phyloP scores from a whole-genome alignment of 2,329 filamentous ascomycete genomes.

The Cadophora sp. region DNA sequence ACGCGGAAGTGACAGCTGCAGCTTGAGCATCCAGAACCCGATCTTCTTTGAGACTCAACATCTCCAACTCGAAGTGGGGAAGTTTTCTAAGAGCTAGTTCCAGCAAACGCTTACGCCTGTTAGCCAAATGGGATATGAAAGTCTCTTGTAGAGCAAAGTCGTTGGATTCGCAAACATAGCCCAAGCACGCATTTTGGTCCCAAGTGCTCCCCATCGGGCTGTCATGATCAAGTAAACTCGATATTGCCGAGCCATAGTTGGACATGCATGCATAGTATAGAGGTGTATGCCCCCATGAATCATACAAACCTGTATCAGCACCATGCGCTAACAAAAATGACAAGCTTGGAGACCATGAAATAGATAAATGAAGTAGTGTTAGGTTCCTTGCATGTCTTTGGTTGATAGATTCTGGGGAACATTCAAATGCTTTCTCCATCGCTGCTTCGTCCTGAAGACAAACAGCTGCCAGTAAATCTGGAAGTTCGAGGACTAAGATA shows the following conservation, averaged over 20 bases:
- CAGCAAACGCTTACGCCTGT: background rate
- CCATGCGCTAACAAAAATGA: background rate
- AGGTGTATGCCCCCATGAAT: background rate
- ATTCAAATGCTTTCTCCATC: background rate
- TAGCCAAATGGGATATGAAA: background rate
- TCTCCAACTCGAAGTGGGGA: background rate
- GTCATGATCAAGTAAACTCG: conserved; percentile 2
- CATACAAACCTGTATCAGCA: background rate
- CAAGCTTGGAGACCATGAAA: background rate
- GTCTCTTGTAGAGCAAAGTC: background rate
- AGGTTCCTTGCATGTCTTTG: background rate
- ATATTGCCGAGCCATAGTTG: background rate
- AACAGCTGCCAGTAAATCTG: background rate
- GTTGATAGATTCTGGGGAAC: background rate
- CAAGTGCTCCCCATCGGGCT: background rate
- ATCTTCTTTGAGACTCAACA: background rate
- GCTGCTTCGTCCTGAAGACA: background rate
- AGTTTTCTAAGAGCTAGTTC: background rate
- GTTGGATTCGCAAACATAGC: background rate
- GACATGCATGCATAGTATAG: background rate
- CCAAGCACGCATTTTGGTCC: background rate
- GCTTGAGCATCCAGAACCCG: background rate
- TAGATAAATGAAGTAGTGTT: background rate
- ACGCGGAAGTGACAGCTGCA: background rate
- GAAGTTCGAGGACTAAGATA: background rate